Evolutionary conservation across 352 stramenopile genomes (phyloP).

Genomic region (Pythium diclinum): DNA sequence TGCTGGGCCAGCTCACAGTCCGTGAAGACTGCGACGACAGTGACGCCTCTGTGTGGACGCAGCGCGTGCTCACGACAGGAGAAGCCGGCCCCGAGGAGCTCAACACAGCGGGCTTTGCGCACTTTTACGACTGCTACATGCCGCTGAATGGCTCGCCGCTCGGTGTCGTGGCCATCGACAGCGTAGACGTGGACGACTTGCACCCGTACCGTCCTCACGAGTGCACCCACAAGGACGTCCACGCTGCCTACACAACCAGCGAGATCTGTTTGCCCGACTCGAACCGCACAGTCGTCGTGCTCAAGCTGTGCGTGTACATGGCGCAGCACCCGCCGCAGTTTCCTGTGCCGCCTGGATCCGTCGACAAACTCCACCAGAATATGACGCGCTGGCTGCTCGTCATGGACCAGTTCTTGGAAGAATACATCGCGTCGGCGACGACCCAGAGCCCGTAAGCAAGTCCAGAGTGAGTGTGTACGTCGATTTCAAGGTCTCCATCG

Average conservation of each 20-base stretch:
- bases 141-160: constrained; percentile 20
- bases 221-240: constrained; percentile 33
- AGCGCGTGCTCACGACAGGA: constrained; percentile 36
- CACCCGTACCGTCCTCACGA: constrained; percentile 39
- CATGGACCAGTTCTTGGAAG: neutral
- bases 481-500: too few species aligned
- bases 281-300: constrained; percentile 12
- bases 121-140: constrained; percentile 34
- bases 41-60: constrained; percentile 34
- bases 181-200: constrained; percentile 45
- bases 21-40: constrained; percentile 47
- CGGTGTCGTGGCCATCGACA: constrained; percentile 34
- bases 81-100: constrained; percentile 15
- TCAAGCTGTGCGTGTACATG: constrained; percentile 13
- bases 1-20: constrained; percentile 46
- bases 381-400: neutral
- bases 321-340: constrained; percentile 19
- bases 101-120: constrained; percentile 24
- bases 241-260: constrained; percentile 19
- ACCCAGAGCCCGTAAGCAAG: neutral
- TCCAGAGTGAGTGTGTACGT: too few species aligned
- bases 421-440: neutral
- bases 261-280: constrained; percentile 5
- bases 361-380: constrained; percentile 7
- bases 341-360: neutral